Percentiles rank a stretch among this genome's conserved stretches.
Conservation (phyloP, 768 basidiomycete species). For the Suillus variegatus region DNA sequence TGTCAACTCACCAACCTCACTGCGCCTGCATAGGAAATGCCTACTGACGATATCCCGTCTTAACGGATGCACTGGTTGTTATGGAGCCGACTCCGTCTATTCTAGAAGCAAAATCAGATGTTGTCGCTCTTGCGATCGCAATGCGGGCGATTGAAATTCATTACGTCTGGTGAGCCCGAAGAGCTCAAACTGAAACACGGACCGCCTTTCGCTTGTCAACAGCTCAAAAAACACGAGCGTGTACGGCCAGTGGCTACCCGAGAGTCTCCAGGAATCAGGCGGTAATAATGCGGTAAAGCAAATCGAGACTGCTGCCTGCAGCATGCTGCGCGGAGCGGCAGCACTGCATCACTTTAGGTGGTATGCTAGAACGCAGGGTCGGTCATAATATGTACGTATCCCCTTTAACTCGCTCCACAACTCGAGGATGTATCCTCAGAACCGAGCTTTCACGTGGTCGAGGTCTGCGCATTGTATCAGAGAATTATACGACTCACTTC, state of each 20-base stretch:
- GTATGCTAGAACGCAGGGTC: too few species aligned
- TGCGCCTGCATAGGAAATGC: too few species aligned
- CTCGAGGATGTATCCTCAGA: slow-evolving; percentile 56
- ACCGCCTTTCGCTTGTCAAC: slow-evolving; percentile 24
- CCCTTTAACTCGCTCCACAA: slow-evolving; percentile 24
- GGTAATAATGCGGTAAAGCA: slow-evolving; percentile 30
- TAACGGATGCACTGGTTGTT: slow-evolving; percentile 35
- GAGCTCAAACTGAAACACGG: slow-evolving; percentile 35
- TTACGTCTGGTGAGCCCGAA: slow-evolving; percentile 44
- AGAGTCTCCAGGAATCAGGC: not conserved
- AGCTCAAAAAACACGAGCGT: slow-evolving; percentile 27
- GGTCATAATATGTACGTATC: not conserved
- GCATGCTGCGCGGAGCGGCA: too few species aligned
- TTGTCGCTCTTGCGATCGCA: slow-evolving; percentile 53
- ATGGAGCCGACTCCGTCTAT: slow-evolving; percentile 49
- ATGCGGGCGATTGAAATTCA: slow-evolving; percentile 60
- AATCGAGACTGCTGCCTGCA: slow-evolving; percentile 46
- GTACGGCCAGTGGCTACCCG: not conserved
- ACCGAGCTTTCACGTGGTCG: slow-evolving; percentile 54
- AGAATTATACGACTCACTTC: slow-evolving; percentile 63
- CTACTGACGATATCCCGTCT: too few species aligned
- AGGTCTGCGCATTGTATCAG: slow-evolving; percentile 57
- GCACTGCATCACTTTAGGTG: too few species aligned
- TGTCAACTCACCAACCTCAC: too few species aligned
- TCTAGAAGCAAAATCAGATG: slow-evolving; percentile 54